Conservation (phyloP, 140 eudicot species). For the Cichorium intybus region DNA sequence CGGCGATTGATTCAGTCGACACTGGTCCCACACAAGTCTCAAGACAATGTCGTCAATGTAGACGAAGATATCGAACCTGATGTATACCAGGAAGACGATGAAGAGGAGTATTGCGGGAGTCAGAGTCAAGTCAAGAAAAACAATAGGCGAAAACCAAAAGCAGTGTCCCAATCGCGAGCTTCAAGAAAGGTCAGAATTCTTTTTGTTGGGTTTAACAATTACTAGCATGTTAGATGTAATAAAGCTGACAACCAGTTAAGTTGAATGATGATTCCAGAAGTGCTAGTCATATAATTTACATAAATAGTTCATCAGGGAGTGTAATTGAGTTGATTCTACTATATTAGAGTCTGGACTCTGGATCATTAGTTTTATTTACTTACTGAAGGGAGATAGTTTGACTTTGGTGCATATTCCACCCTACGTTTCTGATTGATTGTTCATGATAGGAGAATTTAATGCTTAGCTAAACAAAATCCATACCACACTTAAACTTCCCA, state of each 20-base stretch:
- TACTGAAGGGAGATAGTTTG: too few species aligned
- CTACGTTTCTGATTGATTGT: conserved; percentile 10
- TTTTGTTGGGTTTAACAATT: conserved; percentile 1
- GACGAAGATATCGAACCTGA: conserved; percentile 32
- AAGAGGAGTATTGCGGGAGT: conserved; percentile 40
- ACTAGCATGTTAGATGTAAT: neutral
- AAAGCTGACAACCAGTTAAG: neutral
- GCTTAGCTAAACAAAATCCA: neutral
- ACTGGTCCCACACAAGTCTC: conserved; percentile 57
- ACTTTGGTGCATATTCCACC: neutral
- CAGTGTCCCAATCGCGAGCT: conserved; percentile 33
- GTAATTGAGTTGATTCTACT: conserved; percentile 16
- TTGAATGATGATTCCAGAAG: neutral
- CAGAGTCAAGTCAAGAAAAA: conserved; percentile 33
- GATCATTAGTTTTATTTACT: neutral
- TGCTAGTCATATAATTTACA: neutral
- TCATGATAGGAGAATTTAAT: neutral
- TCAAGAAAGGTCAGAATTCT: conserved; percentile 41
- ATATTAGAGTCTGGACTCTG: conserved; percentile 11
- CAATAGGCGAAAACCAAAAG: conserved; percentile 30
- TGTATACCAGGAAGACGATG: conserved; percentile 39
- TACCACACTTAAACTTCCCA: neutral
- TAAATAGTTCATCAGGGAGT: neutral
- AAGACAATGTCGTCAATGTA: conserved; percentile 25
- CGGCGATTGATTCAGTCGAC: conserved; percentile 81